phyloP scores from a whole-genome alignment of 2,329 filamentous ascomycete genomes.

The Rhinocladiella similis region DNA sequence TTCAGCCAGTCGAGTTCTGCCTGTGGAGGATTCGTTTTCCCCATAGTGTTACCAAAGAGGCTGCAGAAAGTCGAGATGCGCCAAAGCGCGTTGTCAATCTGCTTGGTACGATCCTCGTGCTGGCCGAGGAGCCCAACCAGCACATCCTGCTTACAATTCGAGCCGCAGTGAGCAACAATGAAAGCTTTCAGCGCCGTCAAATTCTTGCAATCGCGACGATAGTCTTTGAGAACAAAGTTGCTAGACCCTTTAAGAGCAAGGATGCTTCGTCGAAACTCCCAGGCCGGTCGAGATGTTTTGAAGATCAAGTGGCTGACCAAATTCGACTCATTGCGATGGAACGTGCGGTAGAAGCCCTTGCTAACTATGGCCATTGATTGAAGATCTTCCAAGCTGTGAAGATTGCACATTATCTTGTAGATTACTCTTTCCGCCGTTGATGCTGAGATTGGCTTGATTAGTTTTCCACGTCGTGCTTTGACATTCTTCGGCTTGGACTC shows the following conservation, averaged over 20 bases:
- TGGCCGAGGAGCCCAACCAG: constrained; percentile 53
- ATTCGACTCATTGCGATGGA: constrained; percentile 26
- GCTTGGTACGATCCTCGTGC: constrained; percentile 46
- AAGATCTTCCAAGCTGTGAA: constrained; percentile 22
- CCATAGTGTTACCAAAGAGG: constrained; percentile 57
- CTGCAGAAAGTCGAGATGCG: constrained; percentile 67
- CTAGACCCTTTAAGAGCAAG: constrained; percentile 19
- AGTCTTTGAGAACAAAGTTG: constrained; percentile 25
- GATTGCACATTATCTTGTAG: constrained; percentile 25
- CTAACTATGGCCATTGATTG: constrained; percentile 26
- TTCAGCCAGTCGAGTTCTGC: constrained; percentile 65
- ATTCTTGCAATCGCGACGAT: constrained; percentile 49
- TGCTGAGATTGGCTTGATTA: constrained; percentile 20
- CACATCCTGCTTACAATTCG: constrained; percentile 58
- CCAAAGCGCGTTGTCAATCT: constrained; percentile 64
- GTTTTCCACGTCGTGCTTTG: neutral
- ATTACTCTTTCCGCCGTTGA: constrained; percentile 25
- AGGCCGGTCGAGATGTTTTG: constrained; percentile 25
- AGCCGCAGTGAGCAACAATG: constrained; percentile 57
- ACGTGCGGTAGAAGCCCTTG: constrained; percentile 27
- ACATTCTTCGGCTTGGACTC: neutral
- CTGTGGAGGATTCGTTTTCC: constrained; percentile 58
- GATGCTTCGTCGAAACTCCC: constrained; percentile 26
- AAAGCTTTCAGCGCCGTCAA: constrained; percentile 57
- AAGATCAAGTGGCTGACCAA: constrained; percentile 27